Evolutionary conservation across 805 yeast genomes (phyloP), one percentile per base, ranked within the genome.

Genomic region (Cyberlindnera samutprakarnensis): DNA sequence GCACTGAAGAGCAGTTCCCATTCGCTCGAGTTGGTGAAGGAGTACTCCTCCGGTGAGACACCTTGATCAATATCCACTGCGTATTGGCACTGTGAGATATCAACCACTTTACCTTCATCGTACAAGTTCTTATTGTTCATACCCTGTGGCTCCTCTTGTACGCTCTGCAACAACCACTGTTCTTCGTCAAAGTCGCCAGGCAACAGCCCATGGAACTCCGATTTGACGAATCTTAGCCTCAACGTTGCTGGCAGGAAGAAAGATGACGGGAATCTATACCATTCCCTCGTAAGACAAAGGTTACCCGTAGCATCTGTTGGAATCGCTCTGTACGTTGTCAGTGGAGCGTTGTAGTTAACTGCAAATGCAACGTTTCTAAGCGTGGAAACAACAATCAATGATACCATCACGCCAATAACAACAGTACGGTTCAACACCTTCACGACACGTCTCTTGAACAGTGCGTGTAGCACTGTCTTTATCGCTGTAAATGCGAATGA

Each of bases 221-320:
- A 77, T 35, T 66, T 61, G 8, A 83, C 73, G 54, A 85, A 90
- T 45, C 64, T 63, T 16, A 86, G 59, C 42, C 95, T 61, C 46
- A 67, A 67, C 36, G 72, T 62, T 5, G 71, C 68, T 4, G 83
- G 78, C 16, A 90, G 59, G 50, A 88, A 85, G 52, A 87, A 83
- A 0, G 96, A 87, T 1, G 83, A 76, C 8, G 97, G 96, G 56
- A 64, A 88, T 50, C 90, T 82, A 49, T 85, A 86, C 96, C 96
- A 88, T 59, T 90, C 96, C 37, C 95, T 70, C 3, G 96, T 96
- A n/a, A 82, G 67, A 56, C 97, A 90, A 0, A 90, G 79, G 42
- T 75, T 79, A 23, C 58, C 60, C 11, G 39, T 30, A 4, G 47
- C 44, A 6, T 48, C 36, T 2, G 39, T 35, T 18, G 68, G 66